Evolutionary conservation across 106 monocot species (phyloP), one percentile per base, ranked within the genome.

Genomic region (Phalaenopsis aphrodite): DNA sequence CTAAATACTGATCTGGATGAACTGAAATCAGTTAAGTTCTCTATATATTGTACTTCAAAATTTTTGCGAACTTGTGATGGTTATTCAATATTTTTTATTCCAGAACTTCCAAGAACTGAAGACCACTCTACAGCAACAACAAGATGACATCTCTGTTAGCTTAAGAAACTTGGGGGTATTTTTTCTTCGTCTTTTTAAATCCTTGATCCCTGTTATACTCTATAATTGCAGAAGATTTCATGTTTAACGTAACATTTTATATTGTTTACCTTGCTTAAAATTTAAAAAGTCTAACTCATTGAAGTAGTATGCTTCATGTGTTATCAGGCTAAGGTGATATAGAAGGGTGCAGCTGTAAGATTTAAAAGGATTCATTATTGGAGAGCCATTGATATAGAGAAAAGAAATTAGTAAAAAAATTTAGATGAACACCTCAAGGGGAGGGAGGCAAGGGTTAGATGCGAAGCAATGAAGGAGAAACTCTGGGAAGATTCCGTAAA

Each of bases 21-120:
- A 48, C 43, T 75, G 75, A 75, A 75, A 75, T 75, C 75, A 75
- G 75, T 75, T 75, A 21, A 48, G 75, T 24, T 47, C 41, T 7
- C 10, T 24, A 23, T 21, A 48, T 16, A 46, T 47, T 75, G 17
- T 75, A 46, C 7, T 48, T 12, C 2, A 75, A 23, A 30, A 30
- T 21, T 23, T 47, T 45, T 75, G 47, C 9, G 10, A n/a, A 48
- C 9, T 23, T 48, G 1, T 75, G 8, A 23, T 75, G 23, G 47
- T 8, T 75, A 8, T 24, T 73, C 47, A 75, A 46, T 47, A 45
- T 8, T 75, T 73, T 75, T 47, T 5, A 4, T 48, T 47, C 47
- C 23, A 75, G 75, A 47, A 48, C 75, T 75, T 48, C 75, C 21
- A 47, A 24, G 75, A 75, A 75, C 47, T 75, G n/a, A 75, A 21